Base-by-base conservation (phyloP, 2,329 filamentous ascomycete genomes). In the Aspergillus amoenus region DNA sequence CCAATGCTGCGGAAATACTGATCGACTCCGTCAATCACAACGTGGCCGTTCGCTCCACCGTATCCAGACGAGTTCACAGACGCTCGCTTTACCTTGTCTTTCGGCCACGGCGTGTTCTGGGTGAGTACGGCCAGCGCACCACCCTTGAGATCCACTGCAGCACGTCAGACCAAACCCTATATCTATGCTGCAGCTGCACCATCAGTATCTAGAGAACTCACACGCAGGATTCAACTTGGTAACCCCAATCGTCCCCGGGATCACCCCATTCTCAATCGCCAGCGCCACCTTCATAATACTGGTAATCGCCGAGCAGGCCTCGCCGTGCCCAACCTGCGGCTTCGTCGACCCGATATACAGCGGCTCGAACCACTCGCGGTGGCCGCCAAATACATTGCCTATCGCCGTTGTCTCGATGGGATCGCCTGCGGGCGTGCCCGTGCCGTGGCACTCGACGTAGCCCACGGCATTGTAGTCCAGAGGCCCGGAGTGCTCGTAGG, bases 11-110 rank as follows among this genome's bases (percentile, higher is more conserved):
- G 34, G 6, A 3, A 11, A 54, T 0, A 5, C 18, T 17, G 3
- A 21, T 58, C 57, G 55, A 53, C 51, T 81, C 77, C 27, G 8
- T 30, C 27, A 30, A 81, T 47, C 30, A 81, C 73, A 0, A 63
- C 67, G 55, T 76, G 71, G 0, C 68, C 70, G 54, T 76, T 76
- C 1, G 72, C 68, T 5, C 74, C 73, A 18, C 73, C 73, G 47
- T 71, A 73, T 0, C 73, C 79, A 58, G 81, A 82, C 13, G 75
- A 74, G 55, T 79, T 81, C 1, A 82, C 71, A 34, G 27, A 30
- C 8, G 27, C 27, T 30, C 27, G 27, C 27, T 30, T 30, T 30
- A 9, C 27, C 27, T 30, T 30, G 27, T 30, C 27, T 4, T 30
- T 30, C 3, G 27, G 27, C 27, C 27, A 30, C 8, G 27, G 27